These are phyloP conservation scores for Acer saccharum DNA, from an alignment of 345 rosid species.

Conservation along the genomic window DNA sequence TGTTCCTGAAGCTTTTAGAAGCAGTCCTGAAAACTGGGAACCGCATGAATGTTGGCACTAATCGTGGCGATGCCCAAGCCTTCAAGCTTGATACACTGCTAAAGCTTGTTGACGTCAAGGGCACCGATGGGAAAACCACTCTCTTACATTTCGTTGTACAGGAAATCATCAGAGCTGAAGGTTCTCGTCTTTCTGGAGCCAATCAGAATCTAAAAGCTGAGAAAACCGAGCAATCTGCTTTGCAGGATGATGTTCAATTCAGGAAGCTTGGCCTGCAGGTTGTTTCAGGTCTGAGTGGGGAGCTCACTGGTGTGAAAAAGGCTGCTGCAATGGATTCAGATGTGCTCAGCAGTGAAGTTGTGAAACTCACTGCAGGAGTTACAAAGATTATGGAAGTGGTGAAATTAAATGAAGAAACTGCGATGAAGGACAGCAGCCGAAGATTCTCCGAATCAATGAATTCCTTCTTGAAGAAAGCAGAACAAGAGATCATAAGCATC, in stretches of 20 bases:
- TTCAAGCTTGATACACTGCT: slow-evolving; percentile 96
- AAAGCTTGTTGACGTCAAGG: slow-evolving; percentile 85
- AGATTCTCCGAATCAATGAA: slow-evolving; percentile 68
- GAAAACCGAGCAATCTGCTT: slow-evolving; percentile 38
- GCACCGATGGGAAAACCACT: slow-evolving; percentile 88
- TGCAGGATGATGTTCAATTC: slow-evolving; percentile 65
- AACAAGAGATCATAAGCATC: slow-evolving; percentile 60
- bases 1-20: slow-evolving; percentile 88
- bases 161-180: slow-evolving; percentile 84
- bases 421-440: slow-evolving; percentile 29
- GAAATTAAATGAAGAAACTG: slow-evolving; percentile 38
- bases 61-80: slow-evolving; percentile 88
- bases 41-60: slow-evolving; percentile 94
- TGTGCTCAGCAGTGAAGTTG: slow-evolving; percentile 58
- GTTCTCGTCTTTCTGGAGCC: slow-evolving; percentile 51
- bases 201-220: slow-evolving; percentile 33
- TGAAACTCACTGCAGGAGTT: slow-evolving; percentile 57
- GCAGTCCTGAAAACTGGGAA: slow-evolving; percentile 96
- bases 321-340: slow-evolving; percentile 88
- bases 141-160: slow-evolving; percentile 91
- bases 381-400: slow-evolving; percentile 53
- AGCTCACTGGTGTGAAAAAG: slow-evolving; percentile 80
- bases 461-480: slow-evolving; percentile 62
- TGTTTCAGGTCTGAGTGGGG: slow-evolving; percentile 76
- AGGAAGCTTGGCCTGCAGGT: slow-evolving; percentile 89